Conservation (phyloP, 75 land plant species). For the Azolla pinnata region DNA sequence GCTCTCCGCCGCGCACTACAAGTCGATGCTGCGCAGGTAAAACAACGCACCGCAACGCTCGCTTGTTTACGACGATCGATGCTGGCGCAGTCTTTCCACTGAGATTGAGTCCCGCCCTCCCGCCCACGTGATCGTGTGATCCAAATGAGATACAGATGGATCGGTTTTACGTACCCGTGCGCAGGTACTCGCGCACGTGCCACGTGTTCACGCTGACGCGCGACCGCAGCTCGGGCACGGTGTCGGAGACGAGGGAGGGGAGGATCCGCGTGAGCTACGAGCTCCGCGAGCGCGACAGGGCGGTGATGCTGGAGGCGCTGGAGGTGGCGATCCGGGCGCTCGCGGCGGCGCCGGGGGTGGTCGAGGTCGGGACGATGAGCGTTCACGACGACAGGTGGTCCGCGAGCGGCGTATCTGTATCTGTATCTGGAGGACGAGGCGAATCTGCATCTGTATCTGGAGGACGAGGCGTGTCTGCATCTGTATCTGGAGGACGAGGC, state of each 20-base stretch:
- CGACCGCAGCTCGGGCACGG: constrained; percentile 46
- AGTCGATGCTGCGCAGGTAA: constrained; percentile 43
- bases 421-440: too few species aligned
- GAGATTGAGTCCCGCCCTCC: too few species aligned
- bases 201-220: constrained; percentile 42
- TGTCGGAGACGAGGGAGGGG: constrained; percentile 17
- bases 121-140: too few species aligned
- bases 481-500: too few species aligned
- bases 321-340: constrained; percentile 22
- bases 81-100: too few species aligned
- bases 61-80: too few species aligned
- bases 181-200: constrained; percentile 39
- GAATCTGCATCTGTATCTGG: too few species aligned
- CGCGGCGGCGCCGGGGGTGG: constrained; percentile 18
- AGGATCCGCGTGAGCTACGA: constrained; percentile 37
- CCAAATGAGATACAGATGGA: too few species aligned
- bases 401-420: too few species aligned
- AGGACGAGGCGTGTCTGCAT: too few species aligned
- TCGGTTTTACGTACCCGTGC: too few species aligned
- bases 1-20: constrained; percentile 50
- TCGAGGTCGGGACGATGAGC: constrained; percentile 18
- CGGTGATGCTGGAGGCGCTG: constrained; percentile 34
- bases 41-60: too few species aligned
- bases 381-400: constrained; percentile 12
- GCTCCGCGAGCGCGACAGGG: constrained; percentile 28